Base-by-base conservation (phyloP, 2,329 filamentous ascomycete species). In the Fusarium anthophilum region DNA sequence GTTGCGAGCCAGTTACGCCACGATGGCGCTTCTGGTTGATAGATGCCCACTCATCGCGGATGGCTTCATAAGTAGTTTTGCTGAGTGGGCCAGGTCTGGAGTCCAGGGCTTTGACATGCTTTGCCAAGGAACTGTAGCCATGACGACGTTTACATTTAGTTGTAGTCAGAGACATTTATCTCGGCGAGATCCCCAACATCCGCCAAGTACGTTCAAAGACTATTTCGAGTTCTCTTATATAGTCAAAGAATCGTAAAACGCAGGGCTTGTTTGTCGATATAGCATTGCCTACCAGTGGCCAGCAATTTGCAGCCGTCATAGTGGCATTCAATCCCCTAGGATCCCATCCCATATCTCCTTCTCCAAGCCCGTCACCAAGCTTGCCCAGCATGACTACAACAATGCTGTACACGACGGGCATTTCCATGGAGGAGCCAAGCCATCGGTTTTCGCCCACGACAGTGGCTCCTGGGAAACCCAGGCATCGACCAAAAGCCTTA, bases 401-500 rank as follows among this genome's bases (percentile, higher is more conserved):
- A 26, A 75, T 75, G 72, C 28, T 75, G 28, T 74, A 74, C 45
- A 66, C 72, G 44, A 74, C 67, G 26, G 72, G 72, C 17, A 70
- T 62, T 26, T 74, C 72, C 12, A 44, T 74, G 48, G 72, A 74
- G 18, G 69, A 74, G 35, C 57, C 64, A 32, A 47, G 37, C 6
- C 62, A 72, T 41, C 56, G 53, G 26, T 61, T 75, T 48, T 28
- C 64, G 32, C 35, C 43, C 32, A 63, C 51, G 35, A 70, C 56
- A 50, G 65, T 45, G 37, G 28, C 35, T 30, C 59, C 64, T 14
- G 72, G 63, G 18, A 80, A 66, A 45, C 55, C 69, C 17, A 77
- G 73, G 44, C 69, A 76, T 54, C 69, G 77, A 37, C 77, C 77
- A 47, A 74, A 72, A 45, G 66, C 76, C 18, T 73, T 78, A 30